Evolutionary conservation across 2,329 filamentous ascomycete genomes (phyloP).

Genomic region (Trichoderma atrobrunneum): DNA sequence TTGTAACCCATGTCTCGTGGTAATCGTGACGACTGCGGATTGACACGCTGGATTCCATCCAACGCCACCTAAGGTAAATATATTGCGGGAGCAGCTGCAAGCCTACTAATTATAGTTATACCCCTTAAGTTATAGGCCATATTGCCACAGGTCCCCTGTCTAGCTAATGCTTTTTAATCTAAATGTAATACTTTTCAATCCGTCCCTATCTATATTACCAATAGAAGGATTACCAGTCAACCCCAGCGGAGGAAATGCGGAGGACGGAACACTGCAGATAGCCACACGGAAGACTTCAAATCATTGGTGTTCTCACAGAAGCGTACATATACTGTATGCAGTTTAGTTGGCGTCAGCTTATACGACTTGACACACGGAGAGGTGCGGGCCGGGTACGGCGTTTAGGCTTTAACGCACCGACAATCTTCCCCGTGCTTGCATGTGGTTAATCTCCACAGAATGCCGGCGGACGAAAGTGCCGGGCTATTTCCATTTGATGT

Average conservation of each 20-base stretch:
- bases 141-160: too few species aligned
- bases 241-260: not conserved
- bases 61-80: too few species aligned
- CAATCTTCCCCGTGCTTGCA: not conserved
- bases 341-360: not conserved
- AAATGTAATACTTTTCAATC: too few species aligned
- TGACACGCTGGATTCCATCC: too few species aligned
- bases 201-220: not conserved
- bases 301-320: too few species aligned
- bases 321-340: not conserved
- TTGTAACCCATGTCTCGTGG: too few species aligned
- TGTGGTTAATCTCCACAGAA: not conserved
- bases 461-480: not conserved
- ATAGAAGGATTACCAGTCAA: not conserved
- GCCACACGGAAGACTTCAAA: not conserved
- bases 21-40: too few species aligned
- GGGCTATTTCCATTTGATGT: not conserved
- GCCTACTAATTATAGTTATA: too few species aligned
- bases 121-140: too few species aligned
- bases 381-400: not conserved
- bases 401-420: not conserved
- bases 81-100: too few species aligned
- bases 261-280: not conserved
- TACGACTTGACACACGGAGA: not conserved
- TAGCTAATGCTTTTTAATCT: too few species aligned